These are phyloP conservation scores for Globisporangium iwayamae DNA, from an alignment of 352 stramenopile genomes.

Conservation along the genomic window DNA sequence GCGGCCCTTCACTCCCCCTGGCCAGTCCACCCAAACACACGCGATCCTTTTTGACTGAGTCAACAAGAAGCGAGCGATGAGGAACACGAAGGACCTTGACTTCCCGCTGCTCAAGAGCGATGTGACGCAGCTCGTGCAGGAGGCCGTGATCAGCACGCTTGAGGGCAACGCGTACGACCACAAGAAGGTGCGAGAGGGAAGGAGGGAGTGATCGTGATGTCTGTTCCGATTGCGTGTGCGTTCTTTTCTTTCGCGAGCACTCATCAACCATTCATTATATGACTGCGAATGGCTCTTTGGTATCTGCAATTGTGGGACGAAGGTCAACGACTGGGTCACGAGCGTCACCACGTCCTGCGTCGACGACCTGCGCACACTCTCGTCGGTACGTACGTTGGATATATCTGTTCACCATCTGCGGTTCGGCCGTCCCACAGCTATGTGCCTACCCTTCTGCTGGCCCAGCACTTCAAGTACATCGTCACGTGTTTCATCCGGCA, in stretches of 20 bases:
- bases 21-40: not conserved
- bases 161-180: conserved; percentile 82
- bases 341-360: conserved; percentile 60
- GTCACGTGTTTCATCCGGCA: conserved; percentile 68
- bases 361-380: conserved; percentile 64
- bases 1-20: not conserved
- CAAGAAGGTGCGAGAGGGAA: conserved; percentile 38
- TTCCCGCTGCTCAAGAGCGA: conserved; percentile 75
- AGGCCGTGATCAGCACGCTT: conserved; percentile 63
- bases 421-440: too few relatives aligned
- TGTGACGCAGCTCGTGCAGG: conserved; percentile 68
- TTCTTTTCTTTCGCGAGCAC: too few relatives aligned
- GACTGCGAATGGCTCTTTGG: not conserved
- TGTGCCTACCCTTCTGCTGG: too few relatives aligned
- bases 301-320: not conserved
- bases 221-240: too few relatives aligned
- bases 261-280: too few relatives aligned
- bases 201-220: too few relatives aligned
- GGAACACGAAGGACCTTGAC: conserved; percentile 48
- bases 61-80: conserved; percentile 15
- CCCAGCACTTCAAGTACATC: conserved; percentile 75
- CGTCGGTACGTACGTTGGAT: conserved; percentile 29
- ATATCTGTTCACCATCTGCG: too few relatives aligned
- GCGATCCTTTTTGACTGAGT: too few relatives aligned
- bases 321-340: conserved; percentile 74